phyloP scores from a whole-genome alignment of 805 yeast species.

The Schwanniomyces sp. region DNA sequence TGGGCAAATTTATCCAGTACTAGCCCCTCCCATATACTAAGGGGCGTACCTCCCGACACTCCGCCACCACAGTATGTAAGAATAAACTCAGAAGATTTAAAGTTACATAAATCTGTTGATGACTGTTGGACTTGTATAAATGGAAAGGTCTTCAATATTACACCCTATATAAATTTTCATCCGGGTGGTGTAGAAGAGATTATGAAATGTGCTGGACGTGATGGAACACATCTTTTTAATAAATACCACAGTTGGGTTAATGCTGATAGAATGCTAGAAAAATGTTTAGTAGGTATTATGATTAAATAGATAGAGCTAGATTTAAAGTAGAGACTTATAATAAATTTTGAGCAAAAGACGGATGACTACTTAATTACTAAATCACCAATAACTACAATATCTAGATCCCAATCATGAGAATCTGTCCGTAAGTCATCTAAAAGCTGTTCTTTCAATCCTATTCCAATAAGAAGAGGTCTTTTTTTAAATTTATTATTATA shows the following conservation, averaged over 20 bases:
- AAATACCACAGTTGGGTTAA: constrained; percentile 77
- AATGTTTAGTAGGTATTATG: constrained; percentile 70
- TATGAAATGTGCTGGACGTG: constrained; percentile 77
- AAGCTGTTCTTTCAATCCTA: constrained; percentile 66
- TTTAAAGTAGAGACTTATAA: background rate
- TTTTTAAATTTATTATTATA: constrained; percentile 16
- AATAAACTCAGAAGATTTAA: constrained; percentile 57
- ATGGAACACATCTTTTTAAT: constrained; percentile 75
- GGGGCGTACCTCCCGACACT: constrained; percentile 51
- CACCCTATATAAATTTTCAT: constrained; percentile 80
- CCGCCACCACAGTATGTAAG: constrained; percentile 53
- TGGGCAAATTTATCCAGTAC: constrained; percentile 68
- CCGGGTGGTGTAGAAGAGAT: constrained; percentile 90
- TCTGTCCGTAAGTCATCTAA: constrained; percentile 55
- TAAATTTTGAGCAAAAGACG: constrained; percentile 2
- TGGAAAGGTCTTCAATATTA: constrained; percentile 82
- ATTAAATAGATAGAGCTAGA: constrained; percentile 9
- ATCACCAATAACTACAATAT: constrained; percentile 47
- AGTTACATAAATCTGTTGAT: constrained; percentile 52
- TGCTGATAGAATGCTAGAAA: constrained; percentile 75
- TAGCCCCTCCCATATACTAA: constrained; percentile 44
- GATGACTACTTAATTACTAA: background rate
- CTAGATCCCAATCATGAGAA: constrained; percentile 60
- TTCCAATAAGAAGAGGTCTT: constrained; percentile 53
- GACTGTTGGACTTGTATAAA: constrained; percentile 87